phyloP scores from a whole-genome alignment of 1,139 yeast genomes.

The Kodamaea suecica region DNA sequence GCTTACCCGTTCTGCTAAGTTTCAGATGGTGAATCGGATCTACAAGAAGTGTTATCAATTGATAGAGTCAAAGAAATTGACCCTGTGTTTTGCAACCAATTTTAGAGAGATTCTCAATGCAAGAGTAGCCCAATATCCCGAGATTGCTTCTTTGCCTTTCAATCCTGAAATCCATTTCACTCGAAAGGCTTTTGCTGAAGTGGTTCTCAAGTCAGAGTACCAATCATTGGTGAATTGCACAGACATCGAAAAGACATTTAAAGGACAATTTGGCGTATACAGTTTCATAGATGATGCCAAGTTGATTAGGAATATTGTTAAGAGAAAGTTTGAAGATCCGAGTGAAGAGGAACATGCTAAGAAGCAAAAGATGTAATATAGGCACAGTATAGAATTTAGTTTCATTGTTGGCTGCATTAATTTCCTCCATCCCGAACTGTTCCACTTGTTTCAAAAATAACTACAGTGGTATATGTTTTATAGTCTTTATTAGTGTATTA shows the following conservation, averaged over 20 bases:
- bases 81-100: slow-evolving; percentile 30
- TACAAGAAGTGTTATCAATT: slow-evolving; percentile 47
- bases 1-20: slow-evolving; percentile 26
- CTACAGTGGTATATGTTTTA: too few species aligned
- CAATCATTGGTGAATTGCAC: slow-evolving; percentile 44
- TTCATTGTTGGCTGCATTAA: too few species aligned
- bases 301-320: slow-evolving; percentile 52
- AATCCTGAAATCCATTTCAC: slow-evolving; percentile 10
- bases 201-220: slow-evolving; percentile 55
- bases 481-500: not conserved
- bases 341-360: slow-evolving; percentile 8
- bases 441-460: too few species aligned
- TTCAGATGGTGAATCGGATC: slow-evolving; percentile 40
- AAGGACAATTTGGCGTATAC: slow-evolving; percentile 19
- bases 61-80: slow-evolving; percentile 41
- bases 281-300: slow-evolving; percentile 55
- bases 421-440: too few species aligned
- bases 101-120: slow-evolving; percentile 29
- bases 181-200: slow-evolving; percentile 44
- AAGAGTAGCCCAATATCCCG: slow-evolving; percentile 44
- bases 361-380: slow-evolving; percentile 9
- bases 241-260: slow-evolving; percentile 29
- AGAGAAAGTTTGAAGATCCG: slow-evolving; percentile 41
- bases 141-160: slow-evolving; percentile 24
- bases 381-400: too few species aligned